Evolutionary conservation across 1,139 yeast species (phyloP), one percentile per base, ranked within the genome.

Genomic region (Geotrichum australiense): DNA sequence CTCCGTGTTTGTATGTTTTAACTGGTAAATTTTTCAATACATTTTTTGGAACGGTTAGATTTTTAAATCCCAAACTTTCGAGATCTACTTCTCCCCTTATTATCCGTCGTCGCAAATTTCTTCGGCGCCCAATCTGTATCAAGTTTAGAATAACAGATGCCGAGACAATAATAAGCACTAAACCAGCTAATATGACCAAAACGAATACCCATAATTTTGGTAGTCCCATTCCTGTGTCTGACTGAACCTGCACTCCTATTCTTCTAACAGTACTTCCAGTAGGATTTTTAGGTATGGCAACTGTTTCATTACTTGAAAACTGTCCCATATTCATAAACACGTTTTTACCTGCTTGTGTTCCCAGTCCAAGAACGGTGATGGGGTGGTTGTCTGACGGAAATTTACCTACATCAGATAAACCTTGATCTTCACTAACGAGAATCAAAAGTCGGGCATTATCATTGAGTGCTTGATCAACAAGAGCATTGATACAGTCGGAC

Each of bases 11-110:
- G 37, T 48, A 53, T 6, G 42, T 42, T 15, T 49, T 37, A 25
- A 51, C 41, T 2, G 59, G 58, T n/a, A 56, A 37, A 4, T 47
- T 48, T 12, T 49, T 48, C 16, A 56, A 45, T 10, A 54, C 38
- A 19, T 43, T 44, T n/a, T 45, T 38, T 5, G 59, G 58, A 5
- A 54, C 58, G 5, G 56, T 48, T 15, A 55, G 33, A 4, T 51
- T 43, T 27, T 50, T 52, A 30, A 56, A 47, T 2, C 59, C 59
- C 20, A 56, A 43, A 5, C 47, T 41, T 30, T 50, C 57, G n/a
- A 55, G 46, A 35, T 54, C 54, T 7, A 56, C 51, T 29, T 56
- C 57, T 7, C 59, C 59, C 19, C 46, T 45, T 14, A 48, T 48
- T 15, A 56, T 48, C 2, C 58, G 46, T 2, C 46, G 39, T 11